Conservation (phyloP, 2,329 filamentous ascomycete species). For the Cladophialophora immunda region DNA sequence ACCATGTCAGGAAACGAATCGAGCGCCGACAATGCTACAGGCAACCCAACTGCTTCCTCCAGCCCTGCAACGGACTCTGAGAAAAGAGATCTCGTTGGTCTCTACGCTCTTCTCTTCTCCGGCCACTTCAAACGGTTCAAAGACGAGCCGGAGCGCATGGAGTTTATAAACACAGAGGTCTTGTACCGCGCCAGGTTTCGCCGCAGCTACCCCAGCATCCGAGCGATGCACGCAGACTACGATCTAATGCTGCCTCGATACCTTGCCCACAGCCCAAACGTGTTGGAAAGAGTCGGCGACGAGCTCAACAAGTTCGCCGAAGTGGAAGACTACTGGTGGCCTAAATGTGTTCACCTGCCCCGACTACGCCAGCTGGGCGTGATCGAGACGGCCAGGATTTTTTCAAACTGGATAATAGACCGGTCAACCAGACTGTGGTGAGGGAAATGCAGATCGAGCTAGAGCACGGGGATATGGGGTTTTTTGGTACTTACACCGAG, state of each 20-base stretch:
- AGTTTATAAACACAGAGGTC: neutral
- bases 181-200: neutral
- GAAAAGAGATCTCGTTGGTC: neutral
- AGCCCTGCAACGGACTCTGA: neutral
- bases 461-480: too few relatives aligned
- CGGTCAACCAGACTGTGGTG: too few relatives aligned
- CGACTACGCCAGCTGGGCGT: too few relatives aligned
- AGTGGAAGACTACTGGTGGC: conserved; percentile 8
- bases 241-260: neutral
- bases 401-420: too few relatives aligned
- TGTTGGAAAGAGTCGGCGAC: neutral
- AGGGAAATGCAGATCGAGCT: too few relatives aligned
- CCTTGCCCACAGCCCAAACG: neutral
- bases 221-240: conserved; percentile 6
- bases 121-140: neutral
- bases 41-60: neutral
- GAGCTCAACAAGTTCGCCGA: neutral
- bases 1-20: neutral
- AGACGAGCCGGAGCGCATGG: neutral
- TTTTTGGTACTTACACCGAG: too few relatives aligned
- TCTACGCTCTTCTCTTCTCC: neutral
- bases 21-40: neutral
- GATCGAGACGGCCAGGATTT: too few relatives aligned
- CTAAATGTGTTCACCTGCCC: neutral
- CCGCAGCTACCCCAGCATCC: neutral